These are phyloP conservation scores for Colletotrichum noveboracense DNA, from an alignment of 2,329 filamentous ascomycete genomes.

Conservation along the genomic window DNA sequence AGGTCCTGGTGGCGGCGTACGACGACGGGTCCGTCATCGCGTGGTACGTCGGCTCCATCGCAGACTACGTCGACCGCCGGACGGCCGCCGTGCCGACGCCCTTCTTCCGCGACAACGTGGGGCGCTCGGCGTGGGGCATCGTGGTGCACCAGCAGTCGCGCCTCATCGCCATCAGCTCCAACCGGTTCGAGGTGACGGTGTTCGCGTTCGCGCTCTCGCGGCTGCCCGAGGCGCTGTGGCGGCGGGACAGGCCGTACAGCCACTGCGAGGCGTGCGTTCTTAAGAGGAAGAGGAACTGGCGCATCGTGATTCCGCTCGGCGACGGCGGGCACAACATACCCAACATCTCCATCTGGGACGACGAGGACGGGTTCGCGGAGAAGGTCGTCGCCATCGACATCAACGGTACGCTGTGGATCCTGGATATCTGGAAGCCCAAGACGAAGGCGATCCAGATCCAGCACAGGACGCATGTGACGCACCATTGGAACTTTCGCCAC, in stretches of 20 bases:
- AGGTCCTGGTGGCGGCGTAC: constrained; percentile 70
- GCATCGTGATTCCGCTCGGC: constrained; percentile 51
- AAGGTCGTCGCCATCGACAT: constrained; percentile 59
- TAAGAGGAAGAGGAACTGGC: constrained; percentile 52
- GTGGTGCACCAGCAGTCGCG: constrained; percentile 82
- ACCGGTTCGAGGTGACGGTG: constrained; percentile 62
- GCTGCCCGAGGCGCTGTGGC: constrained; percentile 21
- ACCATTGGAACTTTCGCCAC: constrained; percentile 21
- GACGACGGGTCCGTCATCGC: constrained; percentile 79
- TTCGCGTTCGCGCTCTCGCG: constrained; percentile 52
- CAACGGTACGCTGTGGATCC: constrained; percentile 50
- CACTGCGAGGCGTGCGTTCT: constrained; percentile 39
- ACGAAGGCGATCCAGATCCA: constrained; percentile 14
- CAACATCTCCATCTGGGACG: constrained; percentile 55
- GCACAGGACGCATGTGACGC: constrained; percentile 2
- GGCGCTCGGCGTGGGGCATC: constrained; percentile 84
- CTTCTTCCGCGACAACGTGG: constrained; percentile 81
- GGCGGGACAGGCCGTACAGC: constrained; percentile 20
- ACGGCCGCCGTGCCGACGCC: constrained; percentile 34
- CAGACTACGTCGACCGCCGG: constrained; percentile 43
- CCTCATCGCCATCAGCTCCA: constrained; percentile 85
- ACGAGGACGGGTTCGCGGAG: constrained; percentile 51
- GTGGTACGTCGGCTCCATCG: constrained; percentile 66
- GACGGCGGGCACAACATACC: constrained; percentile 52
- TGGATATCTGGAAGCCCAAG: constrained; percentile 54